Conservation (phyloP, 2,329 filamentous ascomycete genomes). For the Sphaerostilbella broomeana region DNA sequence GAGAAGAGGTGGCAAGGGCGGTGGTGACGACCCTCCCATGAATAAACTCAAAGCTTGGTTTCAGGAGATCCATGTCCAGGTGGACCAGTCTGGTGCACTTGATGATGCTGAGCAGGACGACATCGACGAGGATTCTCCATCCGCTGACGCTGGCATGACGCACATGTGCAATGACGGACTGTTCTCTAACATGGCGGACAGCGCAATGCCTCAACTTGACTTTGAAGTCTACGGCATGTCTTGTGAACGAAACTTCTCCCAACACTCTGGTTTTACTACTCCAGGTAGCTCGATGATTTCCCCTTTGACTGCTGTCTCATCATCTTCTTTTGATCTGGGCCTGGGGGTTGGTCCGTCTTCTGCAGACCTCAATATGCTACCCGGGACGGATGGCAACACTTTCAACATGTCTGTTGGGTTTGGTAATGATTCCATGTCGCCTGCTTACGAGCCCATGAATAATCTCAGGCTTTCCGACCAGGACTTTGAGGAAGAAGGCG, state of each 20-base stretch:
- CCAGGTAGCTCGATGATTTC: background rate
- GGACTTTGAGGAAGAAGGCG: background rate
- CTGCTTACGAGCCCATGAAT: background rate
- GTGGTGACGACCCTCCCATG: conserved; percentile 51
- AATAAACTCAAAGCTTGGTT: conserved; percentile 54
- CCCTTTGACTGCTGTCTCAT: background rate
- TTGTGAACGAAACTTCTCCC: background rate
- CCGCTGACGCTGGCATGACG: background rate
- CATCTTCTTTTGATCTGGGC: background rate
- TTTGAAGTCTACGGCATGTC: background rate
- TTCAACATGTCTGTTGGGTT: background rate
- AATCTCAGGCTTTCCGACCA: background rate
- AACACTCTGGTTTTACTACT: background rate
- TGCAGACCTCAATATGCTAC: background rate
- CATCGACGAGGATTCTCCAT: background rate
- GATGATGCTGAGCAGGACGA: background rate
- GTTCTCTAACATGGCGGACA: background rate
- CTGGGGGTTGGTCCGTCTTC: background rate
- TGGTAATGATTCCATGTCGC: background rate
- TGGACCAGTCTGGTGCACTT: background rate
- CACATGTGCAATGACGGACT: background rate
- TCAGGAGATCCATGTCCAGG: conserved; percentile 35
- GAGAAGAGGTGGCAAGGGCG: conserved; percentile 48
- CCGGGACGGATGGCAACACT: background rate
- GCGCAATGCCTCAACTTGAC: background rate